These are phyloP conservation scores for Tylopilus sp. DNA, from an alignment of 768 basidiomycete species.

Conservation along the genomic window DNA sequence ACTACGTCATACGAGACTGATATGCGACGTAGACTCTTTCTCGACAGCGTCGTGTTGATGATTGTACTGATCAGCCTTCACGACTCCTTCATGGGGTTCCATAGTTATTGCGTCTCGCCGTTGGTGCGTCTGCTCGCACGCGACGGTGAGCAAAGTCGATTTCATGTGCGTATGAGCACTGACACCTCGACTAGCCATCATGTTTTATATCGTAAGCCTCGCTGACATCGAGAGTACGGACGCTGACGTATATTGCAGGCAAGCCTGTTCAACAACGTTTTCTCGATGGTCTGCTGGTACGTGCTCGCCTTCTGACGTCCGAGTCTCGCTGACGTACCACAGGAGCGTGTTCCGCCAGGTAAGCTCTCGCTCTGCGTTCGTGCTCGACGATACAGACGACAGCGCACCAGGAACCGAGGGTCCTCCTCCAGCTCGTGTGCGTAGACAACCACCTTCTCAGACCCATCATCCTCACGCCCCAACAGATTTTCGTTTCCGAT, in stretches of 20 bases:
- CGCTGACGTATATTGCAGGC: neutral
- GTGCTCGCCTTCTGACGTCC: neutral
- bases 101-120: neutral
- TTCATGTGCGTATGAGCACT: neutral
- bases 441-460: neutral
- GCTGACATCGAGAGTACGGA: neutral
- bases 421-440: conserved; percentile 8
- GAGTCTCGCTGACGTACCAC: neutral
- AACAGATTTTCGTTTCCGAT: conserved; percentile 16
- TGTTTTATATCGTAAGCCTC: conserved; percentile 9
- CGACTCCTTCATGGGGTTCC: neutral
- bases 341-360: conserved; percentile 7
- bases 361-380: neutral
- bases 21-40: neutral
- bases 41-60: conserved; percentile 5
- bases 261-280: conserved; percentile 1
- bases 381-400: too few species aligned
- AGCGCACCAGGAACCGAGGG: conserved; percentile 2
- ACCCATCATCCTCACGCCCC: neutral
- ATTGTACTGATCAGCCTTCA: conserved; percentile 6
- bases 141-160: conserved; percentile 3
- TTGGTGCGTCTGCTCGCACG: conserved; percentile 5
- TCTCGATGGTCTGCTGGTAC: conserved; percentile 11
- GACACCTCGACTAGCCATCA: conserved; percentile 1
- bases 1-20: neutral